Base-by-base conservation (phyloP, 192 early-diverging fungal genomes). In the Obelidium mucronatum region DNA sequence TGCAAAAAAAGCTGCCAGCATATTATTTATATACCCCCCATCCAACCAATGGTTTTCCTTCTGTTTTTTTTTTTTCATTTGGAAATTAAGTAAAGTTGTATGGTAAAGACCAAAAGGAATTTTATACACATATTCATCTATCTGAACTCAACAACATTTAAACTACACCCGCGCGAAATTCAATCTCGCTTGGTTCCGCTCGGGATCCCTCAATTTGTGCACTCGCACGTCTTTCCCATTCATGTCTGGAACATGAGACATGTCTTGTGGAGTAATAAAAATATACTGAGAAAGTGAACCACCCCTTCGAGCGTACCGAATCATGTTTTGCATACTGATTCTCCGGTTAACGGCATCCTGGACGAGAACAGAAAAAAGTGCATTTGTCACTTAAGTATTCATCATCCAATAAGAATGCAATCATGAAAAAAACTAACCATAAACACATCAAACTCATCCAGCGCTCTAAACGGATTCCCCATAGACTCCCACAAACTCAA, bases 401-500 rank as follows among this genome's bases (percentile, higher is more conserved):
- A n/a, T n/a, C n/a, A 77, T 30, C 22, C 67, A 67, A 3, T 39
- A n/a, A 13, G 8, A 37, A 24, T 2, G 13, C 11, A 6, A 70
- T 30, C 24, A 42, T 34, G 15, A 40, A 74, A 4, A 62, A 31
- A 79, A 44, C 40, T 64, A 55, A 88, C 87, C 96, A 96, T 97
- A 75, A 96, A 99, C 31, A 99, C 96, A 79, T 98, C 98, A 88
- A 97, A 99, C 87, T 99, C 98, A 78, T 99, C 98, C 76, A 99
- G 82, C 28, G 92, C 93, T n/a, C 97, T 88, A 56, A 99, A 93
- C 5, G 96, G 94, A 51, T 92, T 91, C 33, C 89, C 88, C 89
- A 99, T 96, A 11, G 89, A 85, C 54, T 97, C 93, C 98, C 98
- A 99, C 28, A 99, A 84, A 4, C 96, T 86, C 56, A 99, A 80